phyloP scores from a whole-genome alignment of 495 filamentous ascomycete genomes.

The Immersiella caudata region DNA sequence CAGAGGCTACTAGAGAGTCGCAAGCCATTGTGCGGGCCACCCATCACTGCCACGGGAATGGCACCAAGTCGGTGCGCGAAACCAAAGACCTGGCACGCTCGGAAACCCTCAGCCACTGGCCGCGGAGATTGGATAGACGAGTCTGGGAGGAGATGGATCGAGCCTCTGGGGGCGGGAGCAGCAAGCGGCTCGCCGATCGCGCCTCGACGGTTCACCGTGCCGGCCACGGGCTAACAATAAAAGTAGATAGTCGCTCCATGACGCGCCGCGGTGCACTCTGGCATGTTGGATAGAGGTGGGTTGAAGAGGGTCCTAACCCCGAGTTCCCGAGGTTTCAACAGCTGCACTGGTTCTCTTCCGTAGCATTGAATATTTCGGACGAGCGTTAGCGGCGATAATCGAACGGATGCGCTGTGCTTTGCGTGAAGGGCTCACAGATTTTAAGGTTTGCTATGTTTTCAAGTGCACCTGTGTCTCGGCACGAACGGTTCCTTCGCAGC shows the following conservation, averaged over 20 bases:
- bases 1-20: not conserved
- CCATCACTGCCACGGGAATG: not conserved
- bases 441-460: not conserved
- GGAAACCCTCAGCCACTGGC: not conserved
- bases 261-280: too few relatives aligned
- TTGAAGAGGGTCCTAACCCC: not conserved
- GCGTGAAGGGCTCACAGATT: not conserved
- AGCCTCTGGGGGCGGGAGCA: not conserved
- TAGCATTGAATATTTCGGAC: not conserved
- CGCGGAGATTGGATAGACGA: not conserved
- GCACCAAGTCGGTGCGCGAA: not conserved
- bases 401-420: not conserved
- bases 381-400: not conserved
- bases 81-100: not conserved
- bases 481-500: not conserved
- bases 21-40: not conserved
- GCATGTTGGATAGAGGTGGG: not conserved
- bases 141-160: not conserved
- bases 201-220: not conserved
- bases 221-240: not conserved
- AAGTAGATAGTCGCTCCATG: not conserved
- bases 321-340: not conserved
- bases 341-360: not conserved
- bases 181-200: not conserved
- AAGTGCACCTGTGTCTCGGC: not conserved